These are phyloP conservation scores for Maudiozyma serrabonitensis DNA, from an alignment of 805 yeast genomes.

Conservation along the genomic window DNA sequence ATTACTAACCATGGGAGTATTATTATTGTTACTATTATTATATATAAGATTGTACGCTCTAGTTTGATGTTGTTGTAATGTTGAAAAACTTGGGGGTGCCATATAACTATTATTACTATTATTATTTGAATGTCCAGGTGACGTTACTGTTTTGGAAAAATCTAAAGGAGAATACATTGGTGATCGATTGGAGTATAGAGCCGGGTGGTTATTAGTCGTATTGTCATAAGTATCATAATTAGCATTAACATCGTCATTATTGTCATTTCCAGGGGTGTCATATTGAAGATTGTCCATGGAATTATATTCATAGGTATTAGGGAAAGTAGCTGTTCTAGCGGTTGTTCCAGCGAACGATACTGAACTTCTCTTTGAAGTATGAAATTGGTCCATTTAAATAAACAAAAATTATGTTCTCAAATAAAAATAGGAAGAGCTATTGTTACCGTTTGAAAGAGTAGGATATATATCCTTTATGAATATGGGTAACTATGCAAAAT, in stretches of 20 bases:
- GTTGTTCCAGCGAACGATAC: slow-evolving; percentile 19
- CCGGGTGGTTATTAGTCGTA: slow-evolving; percentile 1
- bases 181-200: slow-evolving; percentile 9
- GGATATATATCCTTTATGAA: background rate
- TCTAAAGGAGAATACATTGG: slow-evolving; percentile 27
- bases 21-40: background rate
- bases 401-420: background rate
- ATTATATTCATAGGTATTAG: background rate
- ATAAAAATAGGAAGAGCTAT: background rate
- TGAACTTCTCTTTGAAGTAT: slow-evolving; percentile 24
- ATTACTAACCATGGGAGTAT: background rate
- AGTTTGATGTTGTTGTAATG: background rate
- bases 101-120: background rate
- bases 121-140: slow-evolving; percentile 1
- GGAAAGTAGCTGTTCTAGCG: background rate
- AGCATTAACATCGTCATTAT: slow-evolving; percentile 6
- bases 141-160: slow-evolving; percentile 7
- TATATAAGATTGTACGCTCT: background rate
- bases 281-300: slow-evolving; percentile 1
- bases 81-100: background rate
- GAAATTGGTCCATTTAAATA: slow-evolving; percentile 18
- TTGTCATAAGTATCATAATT: slow-evolving; percentile 3
- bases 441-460: no score
- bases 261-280: slow-evolving; percentile 1
- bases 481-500: background rate